Evolutionary conservation across 805 yeast genomes (phyloP), one percentile per base, ranked within the genome.

Genomic region (Saccharomyces kudriavzevii): DNA sequence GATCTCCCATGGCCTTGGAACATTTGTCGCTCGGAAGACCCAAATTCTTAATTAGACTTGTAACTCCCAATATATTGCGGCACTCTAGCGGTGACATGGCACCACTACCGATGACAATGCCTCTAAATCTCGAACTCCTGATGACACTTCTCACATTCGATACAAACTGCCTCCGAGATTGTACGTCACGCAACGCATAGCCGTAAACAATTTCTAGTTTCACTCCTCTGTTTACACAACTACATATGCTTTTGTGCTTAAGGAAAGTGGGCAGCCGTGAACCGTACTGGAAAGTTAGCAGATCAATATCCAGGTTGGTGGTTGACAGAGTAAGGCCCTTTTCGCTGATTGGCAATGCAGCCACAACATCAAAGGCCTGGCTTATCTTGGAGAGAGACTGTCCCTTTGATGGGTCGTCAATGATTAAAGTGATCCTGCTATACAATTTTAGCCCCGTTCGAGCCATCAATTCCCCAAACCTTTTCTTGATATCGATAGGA

Each of bases 171-270:
- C 84, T 76, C 57, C 92, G 76, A 20, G 76, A 66, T 31, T 74
- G 70, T 20, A 75, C 66, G 30, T 66, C 65, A 48, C 66, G 57
- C 40, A 86, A 69, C 46, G 83, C 74, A 30, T 80, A 74, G 6
- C 79, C 67, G 69, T 92, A 92, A 48, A 81, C 77, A 8, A 94
- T 77, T 66, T 94, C 99, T 58, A 94, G 79, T 59, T 82, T 82
- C 26, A 89, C 79, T 1, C 98, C 98, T 50, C 89, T 79, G 20
- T 84, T 85, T 3, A 88, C 76, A 1, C 96, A 97, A 45, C 89
- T 82, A 46, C 96, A 87, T 8, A 89, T 77, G 1, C 89, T 82
- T 61, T 90, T 89, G 71, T 90, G 96, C 61, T 86, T 86, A 58
- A 94, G 72, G 65, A 83, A 88, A 57, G 81, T 84, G 0, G 96